phyloP scores from a whole-genome alignment of 805 yeast genomes.

The Schwanniomyces vanrijiae region DNA sequence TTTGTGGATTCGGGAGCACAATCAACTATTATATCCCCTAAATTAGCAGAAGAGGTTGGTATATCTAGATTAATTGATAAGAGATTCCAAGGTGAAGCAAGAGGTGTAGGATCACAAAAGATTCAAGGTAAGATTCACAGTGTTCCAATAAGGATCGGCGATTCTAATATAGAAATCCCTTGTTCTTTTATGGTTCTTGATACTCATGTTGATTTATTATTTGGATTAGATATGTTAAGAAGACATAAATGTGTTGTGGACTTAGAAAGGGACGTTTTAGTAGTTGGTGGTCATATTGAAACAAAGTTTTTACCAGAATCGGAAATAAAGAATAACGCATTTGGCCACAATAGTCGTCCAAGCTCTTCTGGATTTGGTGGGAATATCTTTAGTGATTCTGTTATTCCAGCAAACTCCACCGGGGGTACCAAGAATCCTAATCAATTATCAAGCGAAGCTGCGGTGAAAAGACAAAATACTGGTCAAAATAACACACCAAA shows the following conservation, averaged over 20 bases:
- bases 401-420: slow-evolving; percentile 9
- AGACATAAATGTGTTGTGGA: slow-evolving; percentile 85
- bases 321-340: slow-evolving; percentile 51
- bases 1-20: slow-evolving; percentile 98
- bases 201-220: slow-evolving; percentile 65
- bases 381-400: slow-evolving; percentile 24
- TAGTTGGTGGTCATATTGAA: slow-evolving; percentile 67
- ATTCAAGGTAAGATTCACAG: slow-evolving; percentile 86
- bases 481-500: slow-evolving; percentile 14
- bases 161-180: slow-evolving; percentile 37
- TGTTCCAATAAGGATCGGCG: slow-evolving; percentile 80
- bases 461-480: slow-evolving; percentile 17
- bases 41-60: slow-evolving; percentile 71
- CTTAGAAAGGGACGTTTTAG: slow-evolving; percentile 60
- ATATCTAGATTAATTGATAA: slow-evolving; percentile 73
- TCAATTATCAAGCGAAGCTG: slow-evolving; percentile 18
- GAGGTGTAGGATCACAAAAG: slow-evolving; percentile 83
- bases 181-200: slow-evolving; percentile 53
- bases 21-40: slow-evolving; percentile 77
- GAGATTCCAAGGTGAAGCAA: slow-evolving; percentile 77
- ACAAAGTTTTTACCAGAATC: slow-evolving; percentile 71
- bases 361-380: slow-evolving; percentile 32
- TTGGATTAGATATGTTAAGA: slow-evolving; percentile 89
- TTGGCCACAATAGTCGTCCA: slow-evolving; percentile 14
- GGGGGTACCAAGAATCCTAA: slow-evolving; percentile 5